Base-by-base conservation (phyloP, 2,329 filamentous ascomycete genomes). In the Tolypocladium ovalisporum region DNA sequence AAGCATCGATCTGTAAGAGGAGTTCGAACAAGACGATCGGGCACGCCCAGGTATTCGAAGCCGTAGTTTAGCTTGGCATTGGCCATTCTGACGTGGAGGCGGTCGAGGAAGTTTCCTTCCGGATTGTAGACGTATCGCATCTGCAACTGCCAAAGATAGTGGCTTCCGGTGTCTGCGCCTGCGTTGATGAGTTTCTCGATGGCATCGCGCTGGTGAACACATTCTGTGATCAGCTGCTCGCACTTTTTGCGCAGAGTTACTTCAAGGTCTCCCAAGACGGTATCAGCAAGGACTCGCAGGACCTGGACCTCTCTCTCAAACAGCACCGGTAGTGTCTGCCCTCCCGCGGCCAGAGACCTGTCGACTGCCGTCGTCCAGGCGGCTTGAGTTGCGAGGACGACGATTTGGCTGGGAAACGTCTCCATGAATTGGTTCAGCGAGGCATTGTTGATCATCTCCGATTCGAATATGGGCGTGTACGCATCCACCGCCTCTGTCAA, bases 1-100 rank as follows among this genome's bases (percentile, higher is more conserved):
- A 99, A 99, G 75, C 94, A 99, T 62, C 95, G 88, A 72, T 99
- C 95, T 0, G 94, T 99, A 60, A 99, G 83, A 56, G 95, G 95
- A 19, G 94, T 99, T 63, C 94, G 86, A 59, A 99, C 95, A 60
- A 99, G 88, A 58, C 95, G 88, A 68, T 99, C 94, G 5, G 94
- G 89, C 55, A 99, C 93, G 69, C 94, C 94, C 29, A 99, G 82
- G 68, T 99, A 99, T 71, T 99, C 94, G 65, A 97, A 99, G 53
- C 94, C 94, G 69, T 99, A 99, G 67, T 89, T 90, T 60, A 99
- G 84, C 64, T 87, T 89, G 27, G 94, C 93, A 68, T 99, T 99
- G 47, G 95, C 94, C 89, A 99, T 97, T 75, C 90, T 90, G 71
- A 99, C 87, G 67, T 89, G 84, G 51, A 99, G 79, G 24, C 93